phyloP scores from a whole-genome alignment of 768 basidiomycete genomes.

The Boletales sp. region DNA sequence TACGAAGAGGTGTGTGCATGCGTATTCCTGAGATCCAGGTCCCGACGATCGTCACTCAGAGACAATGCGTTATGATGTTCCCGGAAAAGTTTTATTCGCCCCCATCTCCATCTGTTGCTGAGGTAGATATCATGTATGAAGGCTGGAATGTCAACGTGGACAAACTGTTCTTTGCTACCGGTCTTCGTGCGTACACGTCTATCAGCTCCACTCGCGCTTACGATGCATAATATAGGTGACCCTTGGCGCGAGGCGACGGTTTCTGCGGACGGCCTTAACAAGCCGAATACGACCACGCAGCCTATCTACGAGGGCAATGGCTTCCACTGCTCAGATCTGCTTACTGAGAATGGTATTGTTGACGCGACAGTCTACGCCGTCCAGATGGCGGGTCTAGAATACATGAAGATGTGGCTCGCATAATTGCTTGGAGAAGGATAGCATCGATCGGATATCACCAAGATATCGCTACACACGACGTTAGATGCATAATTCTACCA shows the following conservation, averaged over 20 bases:
- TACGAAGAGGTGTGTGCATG: conserved; percentile 26
- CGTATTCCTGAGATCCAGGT: neutral
- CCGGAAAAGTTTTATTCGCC: conserved; percentile 50
- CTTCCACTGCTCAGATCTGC: conserved; percentile 67
- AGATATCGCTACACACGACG: neutral
- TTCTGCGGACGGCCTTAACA: conserved; percentile 48
- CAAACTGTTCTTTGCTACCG: conserved; percentile 67
- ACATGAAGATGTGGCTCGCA: conserved; percentile 55
- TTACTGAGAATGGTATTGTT: conserved; percentile 34
- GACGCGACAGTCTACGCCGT: conserved; percentile 53
- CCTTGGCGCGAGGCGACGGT: conserved; percentile 72
- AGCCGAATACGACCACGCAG: conserved; percentile 48
- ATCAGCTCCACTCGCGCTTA: neutral
- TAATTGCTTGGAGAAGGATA: neutral
- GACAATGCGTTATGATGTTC: conserved; percentile 69
- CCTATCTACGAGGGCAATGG: conserved; percentile 58
- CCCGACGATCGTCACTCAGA: conserved; percentile 31
- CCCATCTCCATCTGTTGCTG: conserved; percentile 39
- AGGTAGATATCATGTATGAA: conserved; percentile 49
- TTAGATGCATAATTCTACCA: neutral
- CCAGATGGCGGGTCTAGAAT: conserved; percentile 47
- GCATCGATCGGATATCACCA: too few relatives aligned
- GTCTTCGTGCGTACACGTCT: conserved; percentile 45
- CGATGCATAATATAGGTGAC: conserved; percentile 45
- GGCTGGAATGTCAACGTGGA: conserved; percentile 62